Evolutionary conservation across 2,329 filamentous ascomycete genomes (phyloP), one percentile per base, ranked within the genome.

Genomic region (Cladosporium sp.): DNA sequence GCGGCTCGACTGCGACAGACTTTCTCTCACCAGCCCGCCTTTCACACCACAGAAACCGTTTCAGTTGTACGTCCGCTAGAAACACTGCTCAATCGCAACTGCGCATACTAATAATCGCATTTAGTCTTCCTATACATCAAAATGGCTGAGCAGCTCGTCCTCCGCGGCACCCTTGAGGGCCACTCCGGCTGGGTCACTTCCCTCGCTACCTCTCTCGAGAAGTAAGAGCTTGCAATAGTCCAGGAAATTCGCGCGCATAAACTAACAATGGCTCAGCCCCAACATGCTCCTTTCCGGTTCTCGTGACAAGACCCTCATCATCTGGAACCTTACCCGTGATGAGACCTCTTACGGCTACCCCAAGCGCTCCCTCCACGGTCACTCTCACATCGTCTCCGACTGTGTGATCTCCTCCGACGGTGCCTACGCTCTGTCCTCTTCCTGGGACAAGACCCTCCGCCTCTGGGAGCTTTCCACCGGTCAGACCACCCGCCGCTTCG

Each of bases 371-470:
- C 93, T 99, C 76, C 90, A 96, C 86, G 95, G 95, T 80, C 95
- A 99, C 89, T 97, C 93, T 73, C 95, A 99, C 90, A 99, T 99
- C 83, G 93, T 99, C 81, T 98, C 95, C 83, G 95, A 99, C 91
- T 98, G 95, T 86, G 95, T 99, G 76, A 99, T 99, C 88, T 98
- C 94, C 80, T 98, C 95, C 74, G 95, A 99, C 83, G 95, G 95
- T 82, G 94, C 95, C 81, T 99, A 99, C 84, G 95, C 95, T 80
- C 91, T 99, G 78, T 98, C 95, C 77, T 91, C 94, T 75, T 98
- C 95, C 72, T 99, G 95, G 95, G 95, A 99, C 87, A 98, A 97
- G 92, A 97, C 94, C 74, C 93, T 99, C 80, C 94, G 95, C 78
- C 91, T 99, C 72, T 99, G 95, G 95, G 95, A 98, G 89, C 92